Evolutionary conservation across 2,329 filamentous ascomycete genomes (phyloP), one percentile per base, ranked within the genome.

Genomic region (Rugonectria rugulosa): DNA sequence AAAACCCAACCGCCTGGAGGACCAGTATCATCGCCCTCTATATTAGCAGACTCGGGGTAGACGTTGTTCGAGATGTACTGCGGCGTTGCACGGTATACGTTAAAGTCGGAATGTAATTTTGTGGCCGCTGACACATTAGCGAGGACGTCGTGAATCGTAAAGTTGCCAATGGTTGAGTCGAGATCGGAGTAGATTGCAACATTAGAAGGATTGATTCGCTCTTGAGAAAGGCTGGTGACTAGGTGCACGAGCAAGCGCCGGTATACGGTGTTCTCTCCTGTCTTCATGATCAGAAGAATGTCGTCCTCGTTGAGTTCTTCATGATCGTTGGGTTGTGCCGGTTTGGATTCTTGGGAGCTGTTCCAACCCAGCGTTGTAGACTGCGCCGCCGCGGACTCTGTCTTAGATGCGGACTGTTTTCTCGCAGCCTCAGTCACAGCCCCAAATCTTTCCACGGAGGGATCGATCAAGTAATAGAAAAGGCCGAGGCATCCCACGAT

Each of bases 261-360:
- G 59, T 59, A 67, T 52, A 66, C 50, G 8, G 60, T 63, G 11
- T 63, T 67, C 34, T 62, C 62, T 19, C 65, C 65, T 3, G 65
- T 67, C 37, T 67, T 67, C 43, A 67, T 56, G 37, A 67, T 65
- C 36, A 67, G 56, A 19, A 67, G 46, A 12, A 67, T 52, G 42
- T 66, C 65, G 24, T 65, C 61, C 8, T 47, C 17, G n/a, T 21
- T 20, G 11, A 27, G 26, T 27, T 27, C 26, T n/a, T 27, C 26
- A 27, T 27, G 29, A 7, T 15, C 15, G 29, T 2, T 7, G 29
- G 29, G 14, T 5, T 12, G 29, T 7, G 29, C 6, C 15, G 17
- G 20, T 31, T 48, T 5, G 27, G 15, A 5, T 12, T 32, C 21
- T n/a, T 29, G 21, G n/a, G 32, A n/a, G n/a, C n/a, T n/a, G n/a